Evolutionary conservation across 352 stramenopile genomes (phyloP).

Genomic region (Pythium brachiatum): DNA sequence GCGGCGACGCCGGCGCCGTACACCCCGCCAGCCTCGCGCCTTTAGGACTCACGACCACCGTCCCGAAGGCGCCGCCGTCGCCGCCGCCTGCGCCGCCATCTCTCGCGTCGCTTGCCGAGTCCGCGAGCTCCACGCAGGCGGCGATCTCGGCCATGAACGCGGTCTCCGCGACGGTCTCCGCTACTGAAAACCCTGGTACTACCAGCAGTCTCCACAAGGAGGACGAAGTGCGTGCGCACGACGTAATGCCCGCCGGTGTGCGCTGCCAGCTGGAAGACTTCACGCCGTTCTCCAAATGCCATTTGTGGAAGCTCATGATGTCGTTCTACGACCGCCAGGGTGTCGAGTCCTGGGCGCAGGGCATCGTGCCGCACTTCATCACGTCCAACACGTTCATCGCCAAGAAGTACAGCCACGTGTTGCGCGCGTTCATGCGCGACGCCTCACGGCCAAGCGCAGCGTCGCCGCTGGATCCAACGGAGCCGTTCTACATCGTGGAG

Average conservation of each 20-base stretch:
- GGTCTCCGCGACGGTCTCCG: not conserved
- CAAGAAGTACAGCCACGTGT: conserved; percentile 80
- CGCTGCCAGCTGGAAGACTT: conserved; percentile 88
- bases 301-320: conserved; percentile 95
- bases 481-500: conserved; percentile 94
- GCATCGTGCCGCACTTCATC: conserved; percentile 96
- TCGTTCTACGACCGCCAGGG: conserved; percentile 89
- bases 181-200: not conserved
- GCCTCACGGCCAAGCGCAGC: conserved; percentile 30
- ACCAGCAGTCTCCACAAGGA: conserved; percentile 28
- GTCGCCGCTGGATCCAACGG: conserved; percentile 55
- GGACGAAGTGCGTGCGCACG: conserved; percentile 43
- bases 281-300: conserved; percentile 83
- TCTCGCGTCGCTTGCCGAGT: conserved; percentile 8
- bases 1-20: not conserved
- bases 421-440: conserved; percentile 69
- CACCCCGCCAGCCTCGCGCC: conserved; percentile 12
- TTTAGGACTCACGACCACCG: not conserved
- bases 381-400: conserved; percentile 96
- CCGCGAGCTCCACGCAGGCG: not conserved
- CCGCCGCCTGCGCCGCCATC: conserved; percentile 7
- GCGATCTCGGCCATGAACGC: not conserved
- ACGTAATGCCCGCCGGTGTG: conserved; percentile 20
- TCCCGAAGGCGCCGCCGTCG: conserved; percentile 8
- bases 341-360: conserved; percentile 87